Base-by-base conservation (phyloP, 2,329 filamentous ascomycete species). In the Colletotrichum sp. region DNA sequence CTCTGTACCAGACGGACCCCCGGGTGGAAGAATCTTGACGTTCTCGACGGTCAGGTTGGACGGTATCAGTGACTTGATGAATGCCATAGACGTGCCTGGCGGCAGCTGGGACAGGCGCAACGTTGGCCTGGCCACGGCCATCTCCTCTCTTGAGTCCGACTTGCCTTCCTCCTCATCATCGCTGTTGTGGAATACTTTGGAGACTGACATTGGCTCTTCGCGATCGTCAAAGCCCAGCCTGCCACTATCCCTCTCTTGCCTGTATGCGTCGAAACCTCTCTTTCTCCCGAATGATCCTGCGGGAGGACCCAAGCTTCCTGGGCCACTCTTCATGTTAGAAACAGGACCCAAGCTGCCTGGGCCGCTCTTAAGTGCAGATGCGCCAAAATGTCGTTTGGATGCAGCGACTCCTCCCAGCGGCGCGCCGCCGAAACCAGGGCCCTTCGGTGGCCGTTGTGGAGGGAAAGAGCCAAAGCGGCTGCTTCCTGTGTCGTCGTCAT, bases 181-280 rank as follows among this genome's bases (percentile, higher is more conserved):
- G 78, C 89, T 95, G 71, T 93, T 93, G 74, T 94, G 89, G 79
- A 97, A 97, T 32, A 92, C 94, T 80, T 92, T 92, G 76, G 94
- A 90, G 5, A 95, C 90, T 7, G 92, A 90, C 48, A 90, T 90
- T 32, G 90, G 89, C 78, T 80, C 82, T 10, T 79, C 79, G 30
- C 85, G 82, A 62, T 86, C 84, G 30, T 89, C 85, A 30, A 85
- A 86, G 5, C 84, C 84, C 13, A 87, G 79, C 16, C 77, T 76
- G 21, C 81, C 82, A 9, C 80, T 76, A n/a, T 82, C 82, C 62
- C 81, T 82, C 70, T 80, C 80, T 13, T 83, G 81, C 26, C 82
- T 85, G 64, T 87, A 84, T 78, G 87, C 83, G 52, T 90, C 85
- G 81, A 85, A 89, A 4, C 86, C 87, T 75, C 91, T 88, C 84